phyloP scores from a whole-genome alignment of 2,329 filamentous ascomycete species.

The Metarhizium robertsii region DNA sequence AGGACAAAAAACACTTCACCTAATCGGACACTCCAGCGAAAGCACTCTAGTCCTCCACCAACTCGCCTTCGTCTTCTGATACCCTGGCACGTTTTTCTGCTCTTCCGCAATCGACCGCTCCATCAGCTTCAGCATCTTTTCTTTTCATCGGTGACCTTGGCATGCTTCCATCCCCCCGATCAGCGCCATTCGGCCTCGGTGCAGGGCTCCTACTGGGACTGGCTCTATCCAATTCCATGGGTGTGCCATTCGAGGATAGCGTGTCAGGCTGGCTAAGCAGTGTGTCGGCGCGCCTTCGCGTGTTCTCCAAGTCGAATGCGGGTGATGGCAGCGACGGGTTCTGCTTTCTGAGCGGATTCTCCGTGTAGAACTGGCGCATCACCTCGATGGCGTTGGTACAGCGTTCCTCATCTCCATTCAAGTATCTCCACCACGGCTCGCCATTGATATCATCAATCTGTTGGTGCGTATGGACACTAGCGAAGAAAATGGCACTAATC shows the following conservation, averaged over 20 bases:
- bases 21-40: neutral
- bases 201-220: slow-evolving; percentile 44
- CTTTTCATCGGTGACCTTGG: slow-evolving; percentile 31
- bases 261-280: slow-evolving; percentile 31
- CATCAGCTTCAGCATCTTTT: slow-evolving; percentile 28
- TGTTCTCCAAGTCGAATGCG: slow-evolving; percentile 46
- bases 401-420: slow-evolving; percentile 61
- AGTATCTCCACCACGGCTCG: slow-evolving; percentile 76
- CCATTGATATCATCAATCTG: slow-evolving; percentile 70
- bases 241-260: slow-evolving; percentile 39
- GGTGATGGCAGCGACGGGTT: slow-evolving; percentile 45
- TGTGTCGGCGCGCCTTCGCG: slow-evolving; percentile 38
- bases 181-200: slow-evolving; percentile 29
- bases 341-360: slow-evolving; percentile 53
- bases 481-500: slow-evolving; percentile 78
- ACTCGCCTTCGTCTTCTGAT: slow-evolving; percentile 40
- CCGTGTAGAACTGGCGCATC: slow-evolving; percentile 59
- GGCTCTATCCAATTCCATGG: slow-evolving; percentile 35
- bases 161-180: slow-evolving; percentile 10
- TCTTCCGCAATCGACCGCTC: slow-evolving; percentile 21
- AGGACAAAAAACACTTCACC: neutral
- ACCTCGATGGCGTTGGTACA: slow-evolving; percentile 66
- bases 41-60: slow-evolving; percentile 24
- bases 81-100: slow-evolving; percentile 34
- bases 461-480: slow-evolving; percentile 63